Evolutionary conservation across 257 asterid genomes (phyloP).

Genomic region (Solanum okadae): DNA sequence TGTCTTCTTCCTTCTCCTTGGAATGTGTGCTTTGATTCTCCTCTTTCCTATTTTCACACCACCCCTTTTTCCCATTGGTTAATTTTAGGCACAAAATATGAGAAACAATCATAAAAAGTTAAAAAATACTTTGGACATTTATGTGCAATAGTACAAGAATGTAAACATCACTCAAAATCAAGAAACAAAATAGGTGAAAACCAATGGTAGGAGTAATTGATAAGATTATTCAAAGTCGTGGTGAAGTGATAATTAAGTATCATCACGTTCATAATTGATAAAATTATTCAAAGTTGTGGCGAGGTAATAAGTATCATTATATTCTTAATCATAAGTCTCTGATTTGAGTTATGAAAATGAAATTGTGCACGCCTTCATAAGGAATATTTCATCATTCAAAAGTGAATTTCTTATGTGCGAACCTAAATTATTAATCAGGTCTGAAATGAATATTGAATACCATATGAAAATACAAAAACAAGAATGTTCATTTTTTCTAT

Average conservation of each 20-base stretch:
- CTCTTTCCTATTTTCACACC: not conserved
- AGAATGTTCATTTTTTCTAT: not conserved
- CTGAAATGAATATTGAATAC: not conserved
- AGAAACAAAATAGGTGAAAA: not conserved
- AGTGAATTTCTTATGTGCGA: not conserved
- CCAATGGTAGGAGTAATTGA: not conserved
- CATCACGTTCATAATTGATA: not conserved
- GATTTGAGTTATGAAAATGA: not conserved
- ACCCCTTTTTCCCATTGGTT: not conserved
- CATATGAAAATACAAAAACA: not conserved
- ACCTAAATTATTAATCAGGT: not conserved
- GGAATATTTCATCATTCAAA: not conserved
- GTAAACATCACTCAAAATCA: not conserved
- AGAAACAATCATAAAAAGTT: not conserved
- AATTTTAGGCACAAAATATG: not conserved
- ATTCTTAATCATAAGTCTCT: not conserved
- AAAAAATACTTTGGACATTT: not conserved
- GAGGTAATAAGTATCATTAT: not conserved
- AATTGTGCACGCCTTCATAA: not conserved
- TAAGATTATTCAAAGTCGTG: not conserved
- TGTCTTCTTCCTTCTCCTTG: conserved; percentile 44
- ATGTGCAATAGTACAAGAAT: not conserved
- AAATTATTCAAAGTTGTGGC: not conserved
- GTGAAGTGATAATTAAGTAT: not conserved
- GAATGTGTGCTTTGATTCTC: conserved; percentile 37